A percentile compares a stretch with the other conserved stretches of the same genome.
These are phyloP conservation scores for Papiliotrema fonsecae DNA, from an alignment of 1,284 basidiomycete species.

Conservation along the genomic window DNA sequence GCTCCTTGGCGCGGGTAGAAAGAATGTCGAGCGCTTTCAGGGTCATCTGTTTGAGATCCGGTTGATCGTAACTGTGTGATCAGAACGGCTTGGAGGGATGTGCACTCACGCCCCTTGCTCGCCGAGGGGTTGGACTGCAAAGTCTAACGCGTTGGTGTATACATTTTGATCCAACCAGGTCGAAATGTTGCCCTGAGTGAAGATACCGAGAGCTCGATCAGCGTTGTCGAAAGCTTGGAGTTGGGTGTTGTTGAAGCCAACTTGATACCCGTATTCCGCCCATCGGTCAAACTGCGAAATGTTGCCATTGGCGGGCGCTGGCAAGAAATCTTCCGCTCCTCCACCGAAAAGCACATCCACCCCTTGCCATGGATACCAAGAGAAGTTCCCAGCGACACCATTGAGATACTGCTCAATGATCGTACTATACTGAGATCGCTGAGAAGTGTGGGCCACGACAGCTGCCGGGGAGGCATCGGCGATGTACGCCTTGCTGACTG, in stretches of 20 bases:
- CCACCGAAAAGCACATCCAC: conserved; percentile 46
- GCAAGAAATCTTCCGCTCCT: conserved; percentile 45
- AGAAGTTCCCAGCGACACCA: conserved; percentile 43
- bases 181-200: conserved; percentile 45
- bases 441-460: conserved; percentile 41
- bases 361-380: conserved; percentile 46
- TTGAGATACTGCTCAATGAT: conserved; percentile 47
- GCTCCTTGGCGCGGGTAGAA: conserved; percentile 36
- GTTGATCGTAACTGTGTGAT: conserved; percentile 33
- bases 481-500: conserved; percentile 48
- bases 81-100: neutral
- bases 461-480: conserved; percentile 50
- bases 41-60: conserved; percentile 51
- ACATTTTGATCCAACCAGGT: conserved; percentile 49
- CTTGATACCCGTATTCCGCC: conserved; percentile 43
- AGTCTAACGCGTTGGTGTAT: conserved; percentile 39
- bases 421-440: conserved; percentile 37
- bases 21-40: conserved; percentile 50
- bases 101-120: conserved; percentile 24
- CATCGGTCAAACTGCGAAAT: conserved; percentile 46
- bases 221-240: conserved; percentile 40
- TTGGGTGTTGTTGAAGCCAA: conserved; percentile 44
- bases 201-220: conserved; percentile 47
- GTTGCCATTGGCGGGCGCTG: conserved; percentile 38
- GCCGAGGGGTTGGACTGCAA: conserved; percentile 31